Base-by-base conservation (phyloP, 78 protist species). In the Tieghemostelium lacteum region DNA sequence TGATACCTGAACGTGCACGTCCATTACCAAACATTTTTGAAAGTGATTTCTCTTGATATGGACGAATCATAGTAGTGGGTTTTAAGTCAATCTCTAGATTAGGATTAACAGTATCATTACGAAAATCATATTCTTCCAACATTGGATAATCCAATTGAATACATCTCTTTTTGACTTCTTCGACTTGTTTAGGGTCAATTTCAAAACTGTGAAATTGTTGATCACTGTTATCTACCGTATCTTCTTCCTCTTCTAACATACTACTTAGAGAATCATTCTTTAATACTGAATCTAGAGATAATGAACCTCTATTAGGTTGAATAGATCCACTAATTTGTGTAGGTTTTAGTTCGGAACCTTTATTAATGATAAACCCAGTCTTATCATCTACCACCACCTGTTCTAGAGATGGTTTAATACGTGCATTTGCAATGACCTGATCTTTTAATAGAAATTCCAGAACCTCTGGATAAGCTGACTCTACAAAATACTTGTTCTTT, bases 1-100 rank as follows among this genome's bases (percentile, higher is more conserved):
- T 97, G 39, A 99, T 70, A 14, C 99, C 99, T 3, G 98, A 95
- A 31, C 99, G 95, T 31, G 99, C 99, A 12, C 99, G 88, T 26
- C 97, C 97, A 75, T 87, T 70, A 49, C 98, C 96, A 57, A 99
- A 98, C 99, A 98, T 98, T 75, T 96, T 97, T 19, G 93, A 36
- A 4, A 98, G 95, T 1, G 93, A 34, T 36, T 96, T 92, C 76
- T 94, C 97, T 91, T 98, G 99, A 70, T 96, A 96, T 26, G 92
- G 93, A 17, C 99, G 89, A 26, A 98, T 71, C 60, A 54, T 58
- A n/a, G 98, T 86, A 8, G 75, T 71, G 1, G 96, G 97, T 52
- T 93, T 92, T 62, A 97, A 94, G 61, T 96, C 98, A 16, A 98
- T 92, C 36, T 85, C 72, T 28, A 98, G 85, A 39, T 54, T 29